Evolutionary conservation across 345 rosid species (phyloP), one percentile per base, ranked within the genome.

Genomic region (Geranium rotundifolium): DNA sequence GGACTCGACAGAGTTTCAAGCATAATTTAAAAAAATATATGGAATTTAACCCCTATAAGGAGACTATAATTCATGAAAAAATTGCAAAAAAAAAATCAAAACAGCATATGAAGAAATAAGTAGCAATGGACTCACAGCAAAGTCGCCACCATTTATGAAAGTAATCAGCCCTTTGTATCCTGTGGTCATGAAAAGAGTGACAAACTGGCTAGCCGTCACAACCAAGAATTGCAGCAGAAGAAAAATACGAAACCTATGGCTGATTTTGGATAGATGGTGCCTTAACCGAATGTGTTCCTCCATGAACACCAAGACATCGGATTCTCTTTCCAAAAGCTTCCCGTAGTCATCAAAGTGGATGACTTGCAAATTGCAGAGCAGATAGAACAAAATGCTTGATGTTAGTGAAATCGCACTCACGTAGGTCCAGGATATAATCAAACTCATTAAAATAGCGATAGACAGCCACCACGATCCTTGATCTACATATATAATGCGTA

Each of bases 221-320:
- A 87, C 84, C 74, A 80, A 29, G 79, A 91, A 82, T 73, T 87
- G 79, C 27, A 87, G 75, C 70, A 91, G 77, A 59, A 91, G 95
- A 76, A 84, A 91, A 65, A 91, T 89, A 14, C 96, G 83, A 74
- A 89, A 91, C 81, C 95, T 84, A 73, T 91, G 98, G 81, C 98
- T 91, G 71, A 91, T 91, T 77, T 91, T 91, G 50, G 96, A 89
- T 17, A 89, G 92, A 68, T 91, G 74, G 73, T 82, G 68, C 0
- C 95, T 81, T 14, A 91, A 78, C 57, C 85, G 92, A 56, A 76
- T 77, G 70, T 91, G 98, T 71, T 89, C 95, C 46, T 85, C 80
- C 29, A 87, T 85, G 58, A 84, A 79, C 62, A 79, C 60, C 56
- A 78, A 60, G 72, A 91, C 85, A 62, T 86, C 90, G 14, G 80